Evolutionary conservation across 176 grass and related monocot genomes (phyloP), one percentile per base, ranked within the genome.

Genomic region (Phoenix dactylifera): DNA sequence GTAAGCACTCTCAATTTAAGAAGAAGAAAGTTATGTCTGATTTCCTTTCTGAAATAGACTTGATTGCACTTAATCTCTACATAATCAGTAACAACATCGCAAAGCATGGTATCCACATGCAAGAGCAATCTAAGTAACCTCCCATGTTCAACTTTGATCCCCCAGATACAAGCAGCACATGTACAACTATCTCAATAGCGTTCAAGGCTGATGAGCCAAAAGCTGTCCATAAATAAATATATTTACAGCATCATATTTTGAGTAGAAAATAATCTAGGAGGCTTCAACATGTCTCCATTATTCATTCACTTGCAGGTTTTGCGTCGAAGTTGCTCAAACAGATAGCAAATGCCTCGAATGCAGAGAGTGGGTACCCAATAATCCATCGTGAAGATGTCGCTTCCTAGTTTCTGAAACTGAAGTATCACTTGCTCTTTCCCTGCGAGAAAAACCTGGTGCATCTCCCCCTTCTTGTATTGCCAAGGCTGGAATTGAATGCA

Each of bases 351-450:
- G 93, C 93, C 71, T 98, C 84, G 73, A 98, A 98, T 0, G 85
- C 87, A 0, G 93, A 98, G 50, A 98, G 76, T 5, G 93, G 93
- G 39, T 92, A 92, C 22, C 84, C 84, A 72, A 22, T 98, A 98
- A 61, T 98, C 93, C 88, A 98, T 92, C 15, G 84, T 89, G 49
- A 98, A 92, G 60, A 98, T 92, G 66, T 98, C 93, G 62, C 92
- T 98, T 22, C 88, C 93, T 0, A 98, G 89, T 23, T 92, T 98
- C 26, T 88, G 84, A 2, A 92, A 98, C 22, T 98, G 93, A 49
- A 98, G 85, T 57, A 98, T 88, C 18, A 98, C 93, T 49, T 79
- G 88, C 44, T 98, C 93, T 66, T 92, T 84, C 70, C 88, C 88
- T 0, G 68, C 73, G 0, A 74, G 71, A 4, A 79, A 81, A 29